Percentiles rank a stretch among this genome's conserved stretches.
phyloP scores from a whole-genome alignment of 2,329 filamentous ascomycete species.

The Alternaria incomplexa region DNA sequence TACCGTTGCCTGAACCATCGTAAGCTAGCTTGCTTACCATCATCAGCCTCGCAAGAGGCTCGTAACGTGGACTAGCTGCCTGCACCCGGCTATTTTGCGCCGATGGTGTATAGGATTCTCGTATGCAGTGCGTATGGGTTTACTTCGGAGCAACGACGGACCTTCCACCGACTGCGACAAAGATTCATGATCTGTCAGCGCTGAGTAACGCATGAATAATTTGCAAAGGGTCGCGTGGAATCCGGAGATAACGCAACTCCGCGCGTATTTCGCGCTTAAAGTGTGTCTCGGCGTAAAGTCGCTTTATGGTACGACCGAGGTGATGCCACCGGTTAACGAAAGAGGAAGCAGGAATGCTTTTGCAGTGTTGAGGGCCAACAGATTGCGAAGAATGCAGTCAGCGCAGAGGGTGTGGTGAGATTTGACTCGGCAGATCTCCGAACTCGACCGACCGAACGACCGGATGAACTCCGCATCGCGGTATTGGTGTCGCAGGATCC shows the following conservation, averaged over 20 bases:
- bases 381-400: background rate
- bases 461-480: constrained; percentile 3
- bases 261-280: background rate
- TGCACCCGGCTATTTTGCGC: background rate
- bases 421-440: constrained; percentile 1
- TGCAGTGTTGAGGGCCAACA: constrained; percentile 2
- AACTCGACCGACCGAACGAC: background rate
- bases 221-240: background rate
- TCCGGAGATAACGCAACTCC: background rate
- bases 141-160: background rate
- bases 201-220: background rate
- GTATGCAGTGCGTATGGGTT: background rate
- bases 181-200: background rate
- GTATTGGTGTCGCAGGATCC: constrained; percentile 2
- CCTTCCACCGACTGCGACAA: background rate
- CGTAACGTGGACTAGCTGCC: background rate
- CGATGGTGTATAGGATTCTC: background rate
- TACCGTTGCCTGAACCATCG: background rate
- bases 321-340: background rate
- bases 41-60: background rate
- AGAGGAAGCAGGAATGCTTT: constrained; percentile 1
- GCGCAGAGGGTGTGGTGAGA: background rate
- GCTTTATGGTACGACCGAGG: background rate
- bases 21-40: background rate
- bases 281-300: constrained; percentile 3